Base-by-base conservation (phyloP, 495 filamentous ascomycete genomes). In the Schizothecium vesticola region DNA sequence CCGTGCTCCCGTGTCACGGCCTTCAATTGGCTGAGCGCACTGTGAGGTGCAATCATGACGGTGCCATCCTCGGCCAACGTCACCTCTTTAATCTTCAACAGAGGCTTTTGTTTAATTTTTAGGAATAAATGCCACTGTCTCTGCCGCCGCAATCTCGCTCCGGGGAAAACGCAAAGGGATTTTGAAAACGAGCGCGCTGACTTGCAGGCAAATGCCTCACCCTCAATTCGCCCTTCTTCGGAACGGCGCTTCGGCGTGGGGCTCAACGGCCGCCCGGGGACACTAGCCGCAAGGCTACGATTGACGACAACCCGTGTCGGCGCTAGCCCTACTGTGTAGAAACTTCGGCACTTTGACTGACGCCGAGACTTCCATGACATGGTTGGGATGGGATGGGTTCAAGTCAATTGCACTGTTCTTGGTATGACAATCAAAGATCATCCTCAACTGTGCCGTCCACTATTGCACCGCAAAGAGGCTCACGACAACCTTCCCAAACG, bases 151-250 rank as follows among this genome's bases (percentile, higher is more conserved):
- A n/a, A n/a, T 31, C 60, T 61, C 26, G 10, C 21, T 10, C 13
- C 24, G 16, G 57, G 57, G 22, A 25, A 26, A 23, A 8, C 4
- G 6, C 11, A 23, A 13, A 59, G n/a, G 21, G 2, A 23, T 61
- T 31, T 61, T 21, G 60, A 28, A 23, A 25, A 19, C 3, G 19
- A n/a, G 43, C 6, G 43, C n/a, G 43, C 43, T 51, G 25, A 65
- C 24, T 25, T 28, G 22, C 13, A 24, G 58, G 63, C 63, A 65
- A 65, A 65, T 65, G 63, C 63, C 63, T 65, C 63, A 65, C 10
- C 7, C 19, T 33, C 28, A 16, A 21, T 24, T 58, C 24, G 28
- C 36, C 16, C 10, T 23, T 57, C 33, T 57, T 57, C 16, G 23
- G 51, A 25, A 43, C 23, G 12, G 63, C 43, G 55, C 26, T 58